These are phyloP conservation scores for Phytopythium oedochilum DNA, from an alignment of 352 stramenopile species.

Conservation along the genomic window DNA sequence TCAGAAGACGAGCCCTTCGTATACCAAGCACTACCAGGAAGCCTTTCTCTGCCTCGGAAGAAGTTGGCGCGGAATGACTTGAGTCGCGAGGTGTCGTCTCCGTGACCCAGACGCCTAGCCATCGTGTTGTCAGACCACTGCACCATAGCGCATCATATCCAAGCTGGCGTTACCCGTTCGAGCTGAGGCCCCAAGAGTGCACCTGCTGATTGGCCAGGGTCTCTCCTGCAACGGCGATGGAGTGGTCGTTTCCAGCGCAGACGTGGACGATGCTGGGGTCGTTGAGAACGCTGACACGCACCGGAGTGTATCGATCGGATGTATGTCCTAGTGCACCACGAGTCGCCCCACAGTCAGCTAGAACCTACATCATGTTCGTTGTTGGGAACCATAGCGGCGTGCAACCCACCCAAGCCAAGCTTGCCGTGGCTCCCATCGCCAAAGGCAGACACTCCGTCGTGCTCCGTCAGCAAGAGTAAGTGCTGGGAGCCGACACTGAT, in stretches of 20 bases:
- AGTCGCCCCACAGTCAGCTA: neutral
- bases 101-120: slow-evolving; percentile 57
- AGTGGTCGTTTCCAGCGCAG: slow-evolving; percentile 65
- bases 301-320: slow-evolving; percentile 27
- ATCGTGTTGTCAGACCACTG: neutral
- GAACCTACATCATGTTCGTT: neutral
- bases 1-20: no score
- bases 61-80: slow-evolving; percentile 70
- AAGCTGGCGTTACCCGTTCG: slow-evolving; percentile 37
- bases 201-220: slow-evolving; percentile 69
- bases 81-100: slow-evolving; percentile 36
- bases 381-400: neutral
- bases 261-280: slow-evolving; percentile 52
- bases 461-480: slow-evolving; percentile 64
- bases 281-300: slow-evolving; percentile 37
- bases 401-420: slow-evolving; percentile 20
- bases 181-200: slow-evolving; percentile 69
- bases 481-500: slow-evolving; percentile 55
- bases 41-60: slow-evolving; percentile 55
- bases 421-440: slow-evolving; percentile 60
- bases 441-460: slow-evolving; percentile 65
- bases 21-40: no score
- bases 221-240: slow-evolving; percentile 54
- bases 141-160: neutral
- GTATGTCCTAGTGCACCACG: slow-evolving; percentile 28